Evolutionary conservation across 2,329 filamentous ascomycete species (phyloP), one percentile per base, ranked within the genome.

Genomic region (Knufia fluminis): DNA sequence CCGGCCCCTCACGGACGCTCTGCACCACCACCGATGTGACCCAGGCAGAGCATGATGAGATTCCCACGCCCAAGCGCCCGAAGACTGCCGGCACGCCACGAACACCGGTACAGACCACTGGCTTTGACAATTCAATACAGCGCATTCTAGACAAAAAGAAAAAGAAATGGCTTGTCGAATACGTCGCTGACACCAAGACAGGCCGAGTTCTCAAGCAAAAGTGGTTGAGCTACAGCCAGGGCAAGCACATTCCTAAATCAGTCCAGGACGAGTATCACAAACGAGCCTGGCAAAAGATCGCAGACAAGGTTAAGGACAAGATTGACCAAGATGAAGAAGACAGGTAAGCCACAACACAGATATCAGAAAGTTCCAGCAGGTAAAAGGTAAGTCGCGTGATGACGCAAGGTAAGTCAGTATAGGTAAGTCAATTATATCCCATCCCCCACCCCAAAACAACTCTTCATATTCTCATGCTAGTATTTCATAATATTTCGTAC

Each of bases 401-500:
- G n/a, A n/a, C n/a, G n/a, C n/a, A n/a, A n/a, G n/a, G n/a, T n/a
- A n/a, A n/a, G n/a, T n/a, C 12, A 28, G 6, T 6, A 28, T 28
- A 28, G 26, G 26, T 28, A 12, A 28, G 26, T 28, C 26, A 28
- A 28, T n/a, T n/a, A 28, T 28, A 6, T 28, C 12, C 6, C 12
- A 28, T 6, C 6, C 72, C 41, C 77, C 26, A 28, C 12, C 12
- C 26, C 26, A 28, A 28, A 6, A 28, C 6, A n/a, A n/a, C n/a
- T n/a, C n/a, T n/a, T n/a, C n/a, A n/a, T n/a, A n/a, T n/a, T n/a
- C n/a, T n/a, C n/a, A n/a, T n/a, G n/a, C n/a, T n/a, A n/a, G n/a
- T n/a, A n/a, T n/a, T n/a, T n/a, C n/a, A n/a, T n/a, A n/a, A n/a
- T n/a, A n/a, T n/a, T n/a, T n/a, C n/a, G n/a, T n/a, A n/a, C n/a